These are phyloP conservation scores for Przewalskia tangutica DNA, from an alignment of 257 asterid genomes.

Conservation along the genomic window DNA sequence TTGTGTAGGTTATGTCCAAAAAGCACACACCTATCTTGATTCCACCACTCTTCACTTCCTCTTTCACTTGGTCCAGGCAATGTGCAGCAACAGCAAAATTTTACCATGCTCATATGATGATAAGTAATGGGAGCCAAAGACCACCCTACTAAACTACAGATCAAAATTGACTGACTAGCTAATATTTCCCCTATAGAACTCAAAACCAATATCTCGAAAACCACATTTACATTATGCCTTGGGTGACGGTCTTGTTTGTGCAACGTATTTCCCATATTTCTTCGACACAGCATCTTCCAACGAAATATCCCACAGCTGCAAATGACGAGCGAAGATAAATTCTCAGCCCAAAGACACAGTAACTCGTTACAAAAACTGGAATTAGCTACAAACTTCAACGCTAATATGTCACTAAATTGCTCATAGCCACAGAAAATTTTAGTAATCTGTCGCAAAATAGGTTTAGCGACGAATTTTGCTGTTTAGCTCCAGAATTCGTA, in stretches of 20 bases:
- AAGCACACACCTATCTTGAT: background rate
- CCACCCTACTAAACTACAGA: background rate
- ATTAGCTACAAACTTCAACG: no score
- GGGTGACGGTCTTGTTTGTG: background rate
- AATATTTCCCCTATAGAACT: background rate
- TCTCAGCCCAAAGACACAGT: background rate
- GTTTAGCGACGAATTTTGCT: no score
- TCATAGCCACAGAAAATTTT: no score
- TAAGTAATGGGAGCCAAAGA: background rate
- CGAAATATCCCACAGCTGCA: constrained; percentile 58
- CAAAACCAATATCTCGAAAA: background rate
- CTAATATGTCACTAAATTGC: no score
- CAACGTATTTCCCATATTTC: constrained; percentile 34
- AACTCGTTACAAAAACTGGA: background rate
- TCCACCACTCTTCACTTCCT: background rate
- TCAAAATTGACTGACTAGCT: background rate
- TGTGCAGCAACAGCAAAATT: background rate
- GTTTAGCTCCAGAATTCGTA: no score
- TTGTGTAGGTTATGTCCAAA: background rate
- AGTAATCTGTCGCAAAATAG: no score
- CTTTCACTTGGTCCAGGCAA: background rate
- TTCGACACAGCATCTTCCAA: constrained; percentile 42
- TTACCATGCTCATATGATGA: background rate
- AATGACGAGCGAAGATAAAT: background rate
- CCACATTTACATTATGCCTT: background rate